Percentiles rank a stretch among this genome's conserved stretches.
Conservation (phyloP, 176 grass and related monocot species). For the Pharus latifolius region DNA sequence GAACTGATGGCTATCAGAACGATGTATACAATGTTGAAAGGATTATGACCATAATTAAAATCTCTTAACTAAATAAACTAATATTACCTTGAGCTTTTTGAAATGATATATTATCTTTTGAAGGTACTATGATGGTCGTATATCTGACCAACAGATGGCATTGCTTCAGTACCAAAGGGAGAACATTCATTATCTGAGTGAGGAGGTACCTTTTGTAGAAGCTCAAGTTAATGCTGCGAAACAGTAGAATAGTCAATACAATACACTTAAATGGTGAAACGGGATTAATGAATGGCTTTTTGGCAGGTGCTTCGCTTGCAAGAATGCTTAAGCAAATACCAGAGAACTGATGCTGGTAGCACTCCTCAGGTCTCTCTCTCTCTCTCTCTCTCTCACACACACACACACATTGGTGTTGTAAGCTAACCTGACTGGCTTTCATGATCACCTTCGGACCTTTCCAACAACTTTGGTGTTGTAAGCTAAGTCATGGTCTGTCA, state of each 20-base stretch:
- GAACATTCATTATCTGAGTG: conserved; percentile 97
- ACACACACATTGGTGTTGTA: no score
- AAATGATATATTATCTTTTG: background rate
- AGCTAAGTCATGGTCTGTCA: no score
- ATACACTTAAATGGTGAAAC: background rate
- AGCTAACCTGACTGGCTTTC: no score
- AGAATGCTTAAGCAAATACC: conserved; percentile 96
- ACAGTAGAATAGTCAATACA: background rate
- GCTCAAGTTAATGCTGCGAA: background rate
- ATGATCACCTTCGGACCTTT: no score
- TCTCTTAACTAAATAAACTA: no score
- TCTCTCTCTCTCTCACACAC: background rate
- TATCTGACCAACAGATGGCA: conserved; percentile 98
- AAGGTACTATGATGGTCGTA: conserved; percentile 77
- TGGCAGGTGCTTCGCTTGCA: conserved; percentile 86
- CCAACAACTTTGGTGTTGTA: no score
- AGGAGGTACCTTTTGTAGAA: conserved; percentile 62
- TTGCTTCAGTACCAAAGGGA: conserved; percentile 95
- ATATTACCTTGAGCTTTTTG: background rate
- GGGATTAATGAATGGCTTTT: background rate
- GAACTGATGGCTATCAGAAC: background rate
- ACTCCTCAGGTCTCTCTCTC: conserved; percentile 56
- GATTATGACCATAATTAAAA: no score
- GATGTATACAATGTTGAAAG: no score
- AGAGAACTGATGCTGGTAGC: conserved; percentile 79